phyloP scores from a whole-genome alignment of 768 basidiomycete genomes.

The Mycena rosella region DNA sequence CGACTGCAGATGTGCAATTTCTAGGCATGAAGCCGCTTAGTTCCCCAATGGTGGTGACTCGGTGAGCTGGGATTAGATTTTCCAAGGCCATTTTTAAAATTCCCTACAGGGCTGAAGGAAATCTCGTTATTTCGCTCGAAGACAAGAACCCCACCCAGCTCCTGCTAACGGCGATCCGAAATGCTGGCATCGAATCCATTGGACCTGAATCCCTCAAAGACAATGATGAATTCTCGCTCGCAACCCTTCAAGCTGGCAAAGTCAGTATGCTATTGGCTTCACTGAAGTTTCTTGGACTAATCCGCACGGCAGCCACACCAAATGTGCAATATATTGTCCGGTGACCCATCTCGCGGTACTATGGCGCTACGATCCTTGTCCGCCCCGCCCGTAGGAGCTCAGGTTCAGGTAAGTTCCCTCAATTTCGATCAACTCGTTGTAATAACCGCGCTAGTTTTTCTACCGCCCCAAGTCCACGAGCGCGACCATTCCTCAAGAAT shows the following conservation, averaged over 20 bases:
- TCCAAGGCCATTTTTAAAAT: slow-evolving; percentile 1
- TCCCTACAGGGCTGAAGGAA: slow-evolving; percentile 71
- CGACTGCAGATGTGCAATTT: slow-evolving; percentile 46
- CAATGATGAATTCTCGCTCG: slow-evolving; percentile 67
- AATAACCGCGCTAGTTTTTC: slow-evolving; percentile 52
- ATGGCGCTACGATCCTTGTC: slow-evolving; percentile 69
- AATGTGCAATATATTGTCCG: slow-evolving; percentile 73
- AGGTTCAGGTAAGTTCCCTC: slow-evolving; percentile 57
- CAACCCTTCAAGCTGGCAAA: slow-evolving; percentile 45
- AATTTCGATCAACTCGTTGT: slow-evolving; percentile 5
- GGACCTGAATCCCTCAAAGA: slow-evolving; percentile 59
- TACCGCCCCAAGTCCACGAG: slow-evolving; percentile 48
- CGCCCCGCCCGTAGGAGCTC: slow-evolving; percentile 63
- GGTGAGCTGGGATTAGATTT: slow-evolving; percentile 50
- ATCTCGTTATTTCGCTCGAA: slow-evolving; percentile 73
- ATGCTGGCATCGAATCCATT: slow-evolving; percentile 47
- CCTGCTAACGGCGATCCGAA: slow-evolving; percentile 66
- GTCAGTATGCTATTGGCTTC: slow-evolving; percentile 38
- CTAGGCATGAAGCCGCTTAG: slow-evolving; percentile 60
- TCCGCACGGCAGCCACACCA: slow-evolving; percentile 52
- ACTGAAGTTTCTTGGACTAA: not conserved
- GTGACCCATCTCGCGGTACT: slow-evolving; percentile 78
- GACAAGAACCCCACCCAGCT: slow-evolving; percentile 70
- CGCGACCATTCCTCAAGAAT: slow-evolving; percentile 9
- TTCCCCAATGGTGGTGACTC: slow-evolving; percentile 63